Evolutionary conservation across 345 rosid species (phyloP), one percentile per base, ranked within the genome.

Genomic region (Populus davidiana): DNA sequence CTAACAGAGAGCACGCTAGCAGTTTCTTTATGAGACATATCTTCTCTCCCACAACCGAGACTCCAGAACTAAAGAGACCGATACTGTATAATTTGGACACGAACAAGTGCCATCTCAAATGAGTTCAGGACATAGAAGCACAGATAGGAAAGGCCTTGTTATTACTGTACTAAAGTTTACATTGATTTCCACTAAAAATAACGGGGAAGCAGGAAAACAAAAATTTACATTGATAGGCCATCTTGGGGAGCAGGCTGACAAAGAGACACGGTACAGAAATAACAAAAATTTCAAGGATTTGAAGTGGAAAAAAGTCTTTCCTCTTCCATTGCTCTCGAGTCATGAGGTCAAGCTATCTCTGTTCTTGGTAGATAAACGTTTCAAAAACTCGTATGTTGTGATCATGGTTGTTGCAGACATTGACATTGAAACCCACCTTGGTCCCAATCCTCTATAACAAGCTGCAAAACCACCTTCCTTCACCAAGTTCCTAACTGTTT

Each of bases 371-470:
- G 98, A 92, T 8, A 93, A 76, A 43, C 91, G 88, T 78, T 94
- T 93, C 84, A 94, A 83, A 79, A 89, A 85, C 78, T 94, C 98
- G 11, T 94, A 94, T 20, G 97, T 93, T 27, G 98, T 92, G 79
- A 93, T 88, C 97, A 94, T 93, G 16, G 92, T 90, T 67, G 94
- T 87, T 54, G 98, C 94, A 17, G 98, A 94, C 90, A 93, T 56
- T 0, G 98, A 88, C 95, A 89, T 93, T 20, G 98, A 93, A 29
- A 93, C 94, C 98, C 97, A 94, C 74, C 98, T 90, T 4, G 97
- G 98, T 41, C 97, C 97, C 77, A 94, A 82, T 21, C 98, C 98
- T 75, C 93, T 85, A 68, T 91, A 94, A 80, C 98, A 94, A 75
- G 93, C 97, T 0, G 80, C 77, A 29, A 91, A 78, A 36, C 97